Evolutionary conservation across 129 eudicot species (phyloP).

Genomic region (Helianthus tuberosus): DNA sequence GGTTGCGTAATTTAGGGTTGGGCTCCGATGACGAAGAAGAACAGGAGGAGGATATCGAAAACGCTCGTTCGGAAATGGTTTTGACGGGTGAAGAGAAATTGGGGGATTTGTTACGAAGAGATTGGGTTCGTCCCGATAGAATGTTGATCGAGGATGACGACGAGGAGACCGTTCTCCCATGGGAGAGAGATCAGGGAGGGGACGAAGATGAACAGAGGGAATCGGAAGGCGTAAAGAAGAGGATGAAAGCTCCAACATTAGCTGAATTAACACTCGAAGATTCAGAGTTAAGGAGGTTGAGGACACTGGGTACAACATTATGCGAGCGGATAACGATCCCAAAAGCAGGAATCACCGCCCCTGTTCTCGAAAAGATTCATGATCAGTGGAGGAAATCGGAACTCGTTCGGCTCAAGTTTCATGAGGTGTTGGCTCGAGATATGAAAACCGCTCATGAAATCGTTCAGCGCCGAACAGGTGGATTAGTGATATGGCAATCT

Average conservation of each 20-base stretch:
- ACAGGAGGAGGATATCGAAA: slow-evolving; percentile 36
- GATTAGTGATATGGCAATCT: slow-evolving; percentile 91
- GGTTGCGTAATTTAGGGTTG: slow-evolving; percentile 70
- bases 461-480: slow-evolving; percentile 98
- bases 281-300: slow-evolving; percentile 80
- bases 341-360: slow-evolving; percentile 74
- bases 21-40: slow-evolving; percentile 68
- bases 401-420: slow-evolving; percentile 88
- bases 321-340: slow-evolving; percentile 81
- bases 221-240: slow-evolving; percentile 40
- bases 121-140: slow-evolving; percentile 83
- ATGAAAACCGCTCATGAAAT: slow-evolving; percentile 96
- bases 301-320: slow-evolving; percentile 72
- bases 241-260: slow-evolving; percentile 74
- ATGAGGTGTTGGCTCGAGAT: slow-evolving; percentile 81
- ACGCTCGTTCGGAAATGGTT: slow-evolving; percentile 21
- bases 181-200: slow-evolving; percentile 64
- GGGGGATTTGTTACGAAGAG: slow-evolving; percentile 87
- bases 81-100: slow-evolving; percentile 59
- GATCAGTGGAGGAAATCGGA: slow-evolving; percentile 87
- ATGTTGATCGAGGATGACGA: slow-evolving; percentile 55
- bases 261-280: slow-evolving; percentile 93
- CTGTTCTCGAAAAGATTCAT: slow-evolving; percentile 79
- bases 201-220: slow-evolving; percentile 38
- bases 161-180: slow-evolving; percentile 61